These are phyloP conservation scores for Hypoxylon lienhwacheense DNA, from an alignment of 495 filamentous ascomycete genomes.

Conservation along the genomic window DNA sequence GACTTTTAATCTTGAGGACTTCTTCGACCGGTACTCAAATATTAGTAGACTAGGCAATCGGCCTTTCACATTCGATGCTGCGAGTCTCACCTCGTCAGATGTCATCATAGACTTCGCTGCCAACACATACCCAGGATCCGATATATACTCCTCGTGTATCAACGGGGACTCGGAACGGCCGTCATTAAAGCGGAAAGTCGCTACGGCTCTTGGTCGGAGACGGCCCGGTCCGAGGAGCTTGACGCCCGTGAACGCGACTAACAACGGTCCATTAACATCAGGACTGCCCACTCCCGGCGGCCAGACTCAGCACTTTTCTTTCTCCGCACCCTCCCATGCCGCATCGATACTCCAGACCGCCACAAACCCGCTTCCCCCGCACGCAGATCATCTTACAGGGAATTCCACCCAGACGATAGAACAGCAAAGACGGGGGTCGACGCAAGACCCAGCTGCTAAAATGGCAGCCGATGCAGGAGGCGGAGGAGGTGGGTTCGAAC, in stretches of 20 bases:
- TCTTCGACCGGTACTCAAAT: constrained; percentile 74
- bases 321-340: constrained; percentile 38
- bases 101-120: constrained; percentile 51
- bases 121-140: constrained; percentile 51
- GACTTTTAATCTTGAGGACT: constrained; percentile 82
- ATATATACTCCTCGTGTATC: constrained; percentile 44
- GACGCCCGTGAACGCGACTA: constrained; percentile 20
- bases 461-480: constrained; percentile 11
- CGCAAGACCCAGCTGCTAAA: constrained; percentile 22
- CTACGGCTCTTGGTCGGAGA: constrained; percentile 34
- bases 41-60: constrained; percentile 46
- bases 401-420: background rate
- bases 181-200: constrained; percentile 48
- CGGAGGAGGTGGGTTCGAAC: constrained; percentile 30
- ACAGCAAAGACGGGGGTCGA: constrained; percentile 31
- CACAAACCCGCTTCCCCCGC: constrained; percentile 24
- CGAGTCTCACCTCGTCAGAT: constrained; percentile 57
- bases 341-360: constrained; percentile 42
- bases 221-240: constrained; percentile 41
- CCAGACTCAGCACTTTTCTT: constrained; percentile 37
- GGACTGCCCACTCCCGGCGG: constrained; percentile 37
- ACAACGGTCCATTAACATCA: constrained; percentile 24
- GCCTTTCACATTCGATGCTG: constrained; percentile 54
- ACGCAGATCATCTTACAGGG: constrained; percentile 6
- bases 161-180: constrained; percentile 36